These are phyloP conservation scores for Hypoxylon sp. DNA, from an alignment of 2,329 filamentous ascomycete species.

Conservation along the genomic window DNA sequence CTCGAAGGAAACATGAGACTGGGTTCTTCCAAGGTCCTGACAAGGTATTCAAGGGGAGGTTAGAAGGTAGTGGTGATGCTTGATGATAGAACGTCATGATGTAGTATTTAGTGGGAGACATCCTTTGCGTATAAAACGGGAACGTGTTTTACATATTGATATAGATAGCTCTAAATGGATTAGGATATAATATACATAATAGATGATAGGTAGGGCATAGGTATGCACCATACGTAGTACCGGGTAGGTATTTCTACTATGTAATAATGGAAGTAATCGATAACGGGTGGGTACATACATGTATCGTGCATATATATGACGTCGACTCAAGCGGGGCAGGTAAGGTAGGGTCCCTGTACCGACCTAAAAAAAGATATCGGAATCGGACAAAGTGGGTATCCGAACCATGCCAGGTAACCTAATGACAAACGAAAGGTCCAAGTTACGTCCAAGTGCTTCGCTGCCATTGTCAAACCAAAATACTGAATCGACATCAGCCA, in stretches of 20 bases:
- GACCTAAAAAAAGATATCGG: slow-evolving; percentile 19
- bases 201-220: too few relatives aligned
- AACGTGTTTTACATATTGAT: neutral
- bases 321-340: too few relatives aligned
- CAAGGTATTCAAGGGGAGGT: neutral
- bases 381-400: slow-evolving; percentile 30
- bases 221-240: too few relatives aligned
- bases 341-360: neutral
- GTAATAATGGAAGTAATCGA: too few relatives aligned
- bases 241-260: too few relatives aligned
- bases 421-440: neutral
- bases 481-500: slow-evolving; percentile 9
- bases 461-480: slow-evolving; percentile 21
- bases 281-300: too few relatives aligned
- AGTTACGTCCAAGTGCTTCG: neutral
- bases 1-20: neutral
- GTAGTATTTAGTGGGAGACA: neutral
- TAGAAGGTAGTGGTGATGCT: neutral
- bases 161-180: too few relatives aligned
- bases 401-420: neutral
- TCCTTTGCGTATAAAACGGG: neutral
- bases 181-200: too few relatives aligned
- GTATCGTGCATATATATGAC: too few relatives aligned
- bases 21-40: neutral
- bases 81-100: neutral